Evolutionary conservation across 2,329 filamentous ascomycete species (phyloP).

Genomic region (Arthrobotrys sinensis): DNA sequence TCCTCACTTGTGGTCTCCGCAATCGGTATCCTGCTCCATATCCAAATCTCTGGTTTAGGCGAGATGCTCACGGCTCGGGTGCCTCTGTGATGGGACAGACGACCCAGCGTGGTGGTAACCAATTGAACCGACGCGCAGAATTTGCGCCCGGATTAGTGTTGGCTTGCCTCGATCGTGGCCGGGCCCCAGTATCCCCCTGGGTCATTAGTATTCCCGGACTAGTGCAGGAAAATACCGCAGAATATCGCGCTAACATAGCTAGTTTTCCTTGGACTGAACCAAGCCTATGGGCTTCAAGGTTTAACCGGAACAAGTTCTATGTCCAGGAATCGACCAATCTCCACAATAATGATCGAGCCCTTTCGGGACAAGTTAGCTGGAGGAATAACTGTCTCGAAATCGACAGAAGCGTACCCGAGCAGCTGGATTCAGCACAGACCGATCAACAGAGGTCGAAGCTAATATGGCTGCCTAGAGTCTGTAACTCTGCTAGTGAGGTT

Average conservation of each 20-base stretch:
- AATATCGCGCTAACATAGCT: constrained; percentile 22
- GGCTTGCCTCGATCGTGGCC: constrained; percentile 2
- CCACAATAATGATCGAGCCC: constrained; percentile 49
- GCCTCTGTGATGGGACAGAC: constrained; percentile 50
- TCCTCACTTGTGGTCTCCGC: constrained; percentile 41
- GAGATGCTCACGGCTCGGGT: constrained; percentile 59
- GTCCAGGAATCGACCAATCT: constrained; percentile 34
- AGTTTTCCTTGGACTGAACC: constrained; percentile 21
- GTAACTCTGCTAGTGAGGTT: constrained; percentile 25
- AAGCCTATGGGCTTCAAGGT: constrained; percentile 40
- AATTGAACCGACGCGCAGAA: constrained; percentile 47
- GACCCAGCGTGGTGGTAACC: constrained; percentile 58
- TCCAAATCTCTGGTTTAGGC: constrained; percentile 58
- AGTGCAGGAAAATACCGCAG: constrained; percentile 47
- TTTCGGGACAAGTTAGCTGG: constrained; percentile 43
- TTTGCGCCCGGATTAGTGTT: constrained; percentile 35
- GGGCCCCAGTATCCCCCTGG: constrained; percentile 18
- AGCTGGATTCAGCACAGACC: constrained; percentile 52
- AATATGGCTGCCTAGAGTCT: constrained; percentile 54
- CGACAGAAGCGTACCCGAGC: constrained; percentile 45
- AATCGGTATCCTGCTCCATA: constrained; percentile 51
- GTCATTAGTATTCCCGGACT: constrained; percentile 1
- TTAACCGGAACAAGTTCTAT: constrained; percentile 44
- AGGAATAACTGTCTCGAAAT: constrained; percentile 38
- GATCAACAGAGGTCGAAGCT: constrained; percentile 20